Conservation (phyloP, 306 rosid genomes). For the Ormosia semicastrata region DNA sequence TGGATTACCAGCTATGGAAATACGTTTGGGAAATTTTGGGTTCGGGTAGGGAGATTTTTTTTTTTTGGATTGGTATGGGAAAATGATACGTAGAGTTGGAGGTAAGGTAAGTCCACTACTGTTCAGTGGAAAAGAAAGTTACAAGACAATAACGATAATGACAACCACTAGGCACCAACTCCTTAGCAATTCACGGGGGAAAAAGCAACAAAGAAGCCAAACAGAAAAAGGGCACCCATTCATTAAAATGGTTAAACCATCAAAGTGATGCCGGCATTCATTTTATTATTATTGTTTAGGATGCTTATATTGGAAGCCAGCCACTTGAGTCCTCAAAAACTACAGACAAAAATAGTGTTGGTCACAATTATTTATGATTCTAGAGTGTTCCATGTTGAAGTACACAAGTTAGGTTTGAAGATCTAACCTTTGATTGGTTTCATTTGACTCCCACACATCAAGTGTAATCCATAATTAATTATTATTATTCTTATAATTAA, state of each 20-base stretch:
- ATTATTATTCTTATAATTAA: conserved; percentile 1
- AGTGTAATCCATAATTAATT: conserved; percentile 8
- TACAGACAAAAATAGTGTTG: neutral
- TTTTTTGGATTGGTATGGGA: neutral
- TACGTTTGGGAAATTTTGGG: neutral
- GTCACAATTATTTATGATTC: conserved; percentile 3
- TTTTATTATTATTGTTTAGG: neutral
- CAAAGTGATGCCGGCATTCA: conserved; percentile 38
- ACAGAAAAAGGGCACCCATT: neutral
- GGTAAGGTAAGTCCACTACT: neutral
- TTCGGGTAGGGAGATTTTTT: neutral
- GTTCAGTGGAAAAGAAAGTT: neutral
- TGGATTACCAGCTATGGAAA: neutral
- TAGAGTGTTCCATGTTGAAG: conserved; percentile 10
- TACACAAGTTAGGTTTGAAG: neutral
- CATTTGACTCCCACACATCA: neutral
- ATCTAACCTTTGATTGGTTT: neutral
- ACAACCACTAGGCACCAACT: conserved; percentile 10
- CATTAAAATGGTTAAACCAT: neutral
- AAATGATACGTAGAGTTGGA: neutral
- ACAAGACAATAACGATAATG: neutral
- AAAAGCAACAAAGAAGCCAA: neutral
- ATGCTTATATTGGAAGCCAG: conserved; percentile 59
- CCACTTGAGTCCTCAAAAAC: conserved; percentile 17
- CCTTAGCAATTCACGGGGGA: neutral